Evolutionary conservation across 495 filamentous ascomycete genomes (phyloP), one percentile per base, ranked within the genome.

Genomic region (Penicillium paxilli): DNA sequence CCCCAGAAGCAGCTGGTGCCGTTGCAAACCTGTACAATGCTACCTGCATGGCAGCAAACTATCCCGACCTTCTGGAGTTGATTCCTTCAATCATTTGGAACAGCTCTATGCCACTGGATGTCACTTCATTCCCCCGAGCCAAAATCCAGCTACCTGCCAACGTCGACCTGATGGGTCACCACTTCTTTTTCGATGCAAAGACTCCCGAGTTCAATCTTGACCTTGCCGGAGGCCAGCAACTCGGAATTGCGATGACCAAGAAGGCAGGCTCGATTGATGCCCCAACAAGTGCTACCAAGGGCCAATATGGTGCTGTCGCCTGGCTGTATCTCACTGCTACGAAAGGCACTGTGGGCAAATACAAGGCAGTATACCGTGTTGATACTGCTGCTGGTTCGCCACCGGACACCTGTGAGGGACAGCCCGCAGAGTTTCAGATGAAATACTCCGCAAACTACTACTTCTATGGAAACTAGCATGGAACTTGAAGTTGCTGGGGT

Each of bases 21-120:
- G 68, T 90, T 16, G 94, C 94, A 42, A 85, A 79, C 21, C 90
- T 98, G 55, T 97, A 87, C 85, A 89, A 98, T 72, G 87, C 82
- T 38, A 87, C 87, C 45, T 98, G 93, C 76, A 64, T 90, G 22
- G 88, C 88, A 7, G 77, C 84, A 26, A 76, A 81, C 54, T 80
- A 79, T 55, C 85, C 88, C 2, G 80, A 83, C 46, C 71, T 93
- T 8, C 71, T 92, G 47, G 51, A 75, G 49, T 58, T 75, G 8
- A 72, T 89, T 38, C 66, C 73, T 17, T 63, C 62, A 52, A 55
- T 73, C 23, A 66, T 64, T 14, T 73, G 71, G 19, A 59, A 69
- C 22, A 63, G 84, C 23, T 67, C 95, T 25, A 67, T 71, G 6
- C 51, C 25, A 2, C 55, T 49, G 21, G 60, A 63, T 42, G 49